Evolutionary conservation across 495 filamentous ascomycete species (phyloP).

Genomic region (Immersiella caudata): DNA sequence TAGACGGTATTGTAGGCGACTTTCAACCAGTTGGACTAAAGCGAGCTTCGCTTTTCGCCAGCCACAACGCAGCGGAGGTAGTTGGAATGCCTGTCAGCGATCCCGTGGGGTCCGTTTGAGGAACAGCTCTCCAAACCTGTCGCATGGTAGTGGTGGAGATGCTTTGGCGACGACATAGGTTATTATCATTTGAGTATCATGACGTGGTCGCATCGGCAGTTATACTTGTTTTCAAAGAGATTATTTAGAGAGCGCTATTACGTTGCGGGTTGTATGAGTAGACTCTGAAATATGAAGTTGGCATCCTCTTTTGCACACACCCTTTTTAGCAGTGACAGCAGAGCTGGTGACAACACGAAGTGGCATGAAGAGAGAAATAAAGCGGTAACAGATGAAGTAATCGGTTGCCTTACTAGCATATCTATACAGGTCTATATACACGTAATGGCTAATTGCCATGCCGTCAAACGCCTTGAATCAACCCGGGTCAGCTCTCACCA

Average conservation of each 20-base stretch:
- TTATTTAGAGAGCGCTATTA: background rate
- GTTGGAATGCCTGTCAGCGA: background rate
- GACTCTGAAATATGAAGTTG: background rate
- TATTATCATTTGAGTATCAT: background rate
- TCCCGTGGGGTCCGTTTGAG: background rate
- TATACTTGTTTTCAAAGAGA: background rate
- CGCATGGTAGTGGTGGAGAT: background rate
- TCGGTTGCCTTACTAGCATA: background rate
- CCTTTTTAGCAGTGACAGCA: too few species aligned
- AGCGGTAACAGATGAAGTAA: background rate
- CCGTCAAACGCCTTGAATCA: background rate
- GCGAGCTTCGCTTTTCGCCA: background rate
- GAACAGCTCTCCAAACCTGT: too few species aligned
- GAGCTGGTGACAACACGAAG: too few species aligned
- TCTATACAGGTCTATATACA: constrained; percentile 3
- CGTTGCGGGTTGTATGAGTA: background rate
- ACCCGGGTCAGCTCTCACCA: too few species aligned
- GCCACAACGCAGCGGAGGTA: background rate
- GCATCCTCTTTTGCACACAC: background rate
- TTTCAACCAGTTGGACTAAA: background rate
- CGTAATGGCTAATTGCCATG: background rate
- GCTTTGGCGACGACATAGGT: background rate
- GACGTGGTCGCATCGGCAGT: background rate
- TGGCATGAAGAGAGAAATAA: too few species aligned
- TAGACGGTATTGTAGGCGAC: constrained; percentile 7